Percentiles rank a stretch among this genome's conserved stretches.
Conservation (phyloP, 1,284 basidiomycete species). For the Mycena citricolor region DNA sequence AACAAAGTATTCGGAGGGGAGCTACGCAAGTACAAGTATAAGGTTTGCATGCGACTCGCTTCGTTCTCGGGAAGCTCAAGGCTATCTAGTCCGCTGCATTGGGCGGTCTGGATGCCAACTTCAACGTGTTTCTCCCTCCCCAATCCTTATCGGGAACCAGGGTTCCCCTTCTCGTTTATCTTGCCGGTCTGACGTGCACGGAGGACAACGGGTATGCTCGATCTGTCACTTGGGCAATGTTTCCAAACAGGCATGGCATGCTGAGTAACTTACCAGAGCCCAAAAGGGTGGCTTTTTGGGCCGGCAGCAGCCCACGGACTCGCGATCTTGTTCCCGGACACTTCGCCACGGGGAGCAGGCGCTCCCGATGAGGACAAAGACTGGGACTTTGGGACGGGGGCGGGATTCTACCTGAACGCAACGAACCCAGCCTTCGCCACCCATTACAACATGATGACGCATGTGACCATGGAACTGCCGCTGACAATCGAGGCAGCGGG, state of each 20-base stretch:
- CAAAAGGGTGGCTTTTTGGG: slow-evolving; percentile 87
- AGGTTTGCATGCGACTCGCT: slow-evolving; percentile 41
- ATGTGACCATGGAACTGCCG: slow-evolving; percentile 83
- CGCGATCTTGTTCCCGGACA: slow-evolving; percentile 95
- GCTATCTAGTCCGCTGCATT: slow-evolving; percentile 66
- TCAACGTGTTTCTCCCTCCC: slow-evolving; percentile 90
- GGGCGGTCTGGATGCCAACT: slow-evolving; percentile 76
- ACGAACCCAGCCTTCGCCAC: slow-evolving; percentile 71
- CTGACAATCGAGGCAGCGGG: slow-evolving; percentile 67
- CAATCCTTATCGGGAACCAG: slow-evolving; percentile 54
- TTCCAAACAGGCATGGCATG: not conserved
- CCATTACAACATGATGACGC: slow-evolving; percentile 90
- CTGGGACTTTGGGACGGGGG: slow-evolving; percentile 94
- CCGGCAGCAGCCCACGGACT: slow-evolving; percentile 82
- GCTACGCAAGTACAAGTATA: slow-evolving; percentile 86
- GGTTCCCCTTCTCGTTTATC: slow-evolving; percentile 85
- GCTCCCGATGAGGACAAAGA: slow-evolving; percentile 83
- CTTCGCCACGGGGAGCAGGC: slow-evolving; percentile 91
- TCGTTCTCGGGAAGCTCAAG: too few species aligned
- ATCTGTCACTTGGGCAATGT: slow-evolving; percentile 1
- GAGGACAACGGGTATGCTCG: slow-evolving; percentile 85
- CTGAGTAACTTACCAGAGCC: slow-evolving; percentile 46
- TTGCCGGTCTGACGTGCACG: slow-evolving; percentile 92
- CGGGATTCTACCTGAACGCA: slow-evolving; percentile 93
- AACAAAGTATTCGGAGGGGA: slow-evolving; percentile 81